Conservation (phyloP, 148 eudicot species). For the Diospyros kaki region DNA sequence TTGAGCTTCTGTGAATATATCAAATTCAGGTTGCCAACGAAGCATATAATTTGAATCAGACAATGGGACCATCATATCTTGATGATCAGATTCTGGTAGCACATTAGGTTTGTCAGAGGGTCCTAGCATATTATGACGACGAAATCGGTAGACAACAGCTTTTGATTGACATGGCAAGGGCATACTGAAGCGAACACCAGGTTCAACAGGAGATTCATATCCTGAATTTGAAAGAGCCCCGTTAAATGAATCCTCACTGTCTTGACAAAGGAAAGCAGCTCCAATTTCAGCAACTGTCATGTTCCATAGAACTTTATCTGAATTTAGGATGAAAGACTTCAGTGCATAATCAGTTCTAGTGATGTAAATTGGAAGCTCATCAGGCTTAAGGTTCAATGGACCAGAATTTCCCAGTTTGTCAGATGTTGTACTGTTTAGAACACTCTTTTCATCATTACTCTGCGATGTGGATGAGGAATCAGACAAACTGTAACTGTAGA, state of each 20-base stretch:
- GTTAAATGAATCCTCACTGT: slow-evolving; percentile 34
- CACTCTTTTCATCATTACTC: slow-evolving; percentile 14
- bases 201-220: slow-evolving; percentile 32
- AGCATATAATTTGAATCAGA: slow-evolving; percentile 20
- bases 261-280: slow-evolving; percentile 75
- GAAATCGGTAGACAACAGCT: slow-evolving; percentile 60
- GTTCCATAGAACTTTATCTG: slow-evolving; percentile 72
- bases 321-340: slow-evolving; percentile 46
- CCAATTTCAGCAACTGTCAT: slow-evolving; percentile 68
- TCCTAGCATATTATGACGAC: slow-evolving; percentile 41
- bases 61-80: slow-evolving; percentile 35
- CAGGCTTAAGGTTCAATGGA: slow-evolving; percentile 29
- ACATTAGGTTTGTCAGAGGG: slow-evolving; percentile 33
- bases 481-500: slow-evolving; percentile 39
- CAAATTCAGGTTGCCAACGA: slow-evolving; percentile 30
- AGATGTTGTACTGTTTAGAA: slow-evolving; percentile 16
- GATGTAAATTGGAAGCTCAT: slow-evolving; percentile 61
- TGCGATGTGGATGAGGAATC: slow-evolving; percentile 23
- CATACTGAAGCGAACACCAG: slow-evolving; percentile 43
- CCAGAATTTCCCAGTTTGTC: slow-evolving; percentile 32
- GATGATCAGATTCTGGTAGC: slow-evolving; percentile 29
- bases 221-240: slow-evolving; percentile 34
- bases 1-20: slow-evolving; percentile 21
- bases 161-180: slow-evolving; percentile 67
- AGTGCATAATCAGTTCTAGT: slow-evolving; percentile 79